Base-by-base conservation (phyloP, 371 early-diverging fungal species). In the Mortierella sp. region DNA sequence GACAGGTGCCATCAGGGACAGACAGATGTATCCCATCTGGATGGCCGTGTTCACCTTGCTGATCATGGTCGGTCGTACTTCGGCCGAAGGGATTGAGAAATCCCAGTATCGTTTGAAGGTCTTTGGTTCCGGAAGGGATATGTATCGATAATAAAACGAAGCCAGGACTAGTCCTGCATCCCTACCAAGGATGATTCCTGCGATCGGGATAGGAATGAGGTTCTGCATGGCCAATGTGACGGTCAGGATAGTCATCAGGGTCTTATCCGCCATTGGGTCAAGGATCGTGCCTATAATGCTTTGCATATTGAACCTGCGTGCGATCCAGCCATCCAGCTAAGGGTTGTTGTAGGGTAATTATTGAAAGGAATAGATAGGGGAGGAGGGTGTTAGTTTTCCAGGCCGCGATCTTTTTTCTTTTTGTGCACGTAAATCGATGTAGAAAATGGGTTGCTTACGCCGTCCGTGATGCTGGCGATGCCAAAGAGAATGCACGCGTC, bases 181-280 rank as follows among this genome's bases (percentile, higher is more conserved):
- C 11, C 99, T 86, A 1, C 92, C 95, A 9, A 98, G 73, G 60
- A 98, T 97, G 4, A 97, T 59, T 0, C 80, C 82, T 8, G 96
- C 95, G 53, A 98, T 81, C 9, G 90, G 86, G 6, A 88, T 64
- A 32, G 99, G 96, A 51, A 99, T 65, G 50, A 94, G 79, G 14
- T 88, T 87, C 30, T 89, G 86, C 70, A 86, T 86, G 5, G 90
- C 86, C 55, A 97, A 75, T 27, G 96, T 90, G 4, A 96, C 83
- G 11, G 95, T 93, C 79, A 97, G 75, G 12, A 92, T 89, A 0
- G 96, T 95, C 97, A 98, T 96, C 24, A 99, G 78, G 3, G 91
- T 87, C 79, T 99, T 99, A 81, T 99, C 99, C 5, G 98, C 98
- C n/a, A 92, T 88, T 4, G 99, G 99, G 69, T 99, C 99, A 46